Evolutionary conservation across 495 filamentous ascomycete species (phyloP), one percentile per base, ranked within the genome.

Genomic region (Elasticomyces elasticus): DNA sequence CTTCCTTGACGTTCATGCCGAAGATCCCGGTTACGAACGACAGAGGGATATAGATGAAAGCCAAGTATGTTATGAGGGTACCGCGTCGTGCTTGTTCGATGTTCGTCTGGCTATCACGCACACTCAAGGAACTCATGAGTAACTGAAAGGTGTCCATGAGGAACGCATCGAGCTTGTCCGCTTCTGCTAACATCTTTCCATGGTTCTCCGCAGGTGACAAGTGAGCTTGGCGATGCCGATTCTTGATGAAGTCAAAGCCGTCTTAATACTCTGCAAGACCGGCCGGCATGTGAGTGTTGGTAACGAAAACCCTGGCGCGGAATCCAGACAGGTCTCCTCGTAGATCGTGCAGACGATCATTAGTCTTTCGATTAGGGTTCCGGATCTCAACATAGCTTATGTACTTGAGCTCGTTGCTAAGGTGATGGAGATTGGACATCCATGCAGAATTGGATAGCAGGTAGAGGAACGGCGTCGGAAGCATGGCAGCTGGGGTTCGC

Each of bases 1-100:
- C 35, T 28, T 50, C 47, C 27, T 54, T 45, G 5, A 54, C 35
- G 30, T 54, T 54, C 51, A 54, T 54, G 15, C 51, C 51, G 30
- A 54, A 54, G 20, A 54, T 31, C 2, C 38, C 40, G n/a, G 51
- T 54, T 23, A 54, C 41, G 23, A 54, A 54, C n/a, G 38, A 26
- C 20, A 54, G 51, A 2, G 51, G 51, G 4, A 54, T 27, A 41
- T 45, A 54, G 24, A 54, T 28, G 51, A 54, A 54, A 15, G 51
- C 51, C 13, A 54, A 41, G 4, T 26, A 13, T 5, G 51, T 47
- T 10, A 54, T 22, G 13, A 33, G n/a, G 11, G n/a, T 45, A 15
- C 19, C 51, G 6, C 38, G 40, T 7, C 26, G 17, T n/a, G n/a
- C 25, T 26, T 54, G 51, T 22, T 31, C n/a, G 13, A 46, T 54